These are phyloP conservation scores for Dactylonectria macrodidyma DNA, from an alignment of 2,329 filamentous ascomycete genomes.

Conservation along the genomic window DNA sequence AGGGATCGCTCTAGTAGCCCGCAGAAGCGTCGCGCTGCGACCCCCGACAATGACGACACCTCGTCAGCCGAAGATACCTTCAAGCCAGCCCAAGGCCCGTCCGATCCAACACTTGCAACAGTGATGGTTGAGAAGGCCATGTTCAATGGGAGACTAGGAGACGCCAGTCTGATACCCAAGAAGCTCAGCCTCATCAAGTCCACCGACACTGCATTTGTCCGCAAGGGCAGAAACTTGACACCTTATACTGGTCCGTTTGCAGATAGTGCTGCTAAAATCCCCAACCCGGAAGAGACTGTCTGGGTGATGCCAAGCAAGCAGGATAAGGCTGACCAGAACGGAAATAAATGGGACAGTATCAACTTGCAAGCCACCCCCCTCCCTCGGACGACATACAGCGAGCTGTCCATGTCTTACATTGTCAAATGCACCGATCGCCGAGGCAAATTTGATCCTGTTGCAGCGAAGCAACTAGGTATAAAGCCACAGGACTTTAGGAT, in stretches of 20 bases:
- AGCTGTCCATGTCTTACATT: slow-evolving; percentile 87
- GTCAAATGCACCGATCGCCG: slow-evolving; percentile 82
- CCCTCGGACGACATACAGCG: slow-evolving; percentile 77
- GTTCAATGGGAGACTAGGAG: slow-evolving; percentile 53
- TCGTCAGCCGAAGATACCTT: slow-evolving; percentile 18
- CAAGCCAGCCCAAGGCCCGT: slow-evolving; percentile 40
- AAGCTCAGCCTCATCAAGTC: slow-evolving; percentile 49
- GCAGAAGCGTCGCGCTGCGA: slow-evolving; percentile 51
- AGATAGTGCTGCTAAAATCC: slow-evolving; percentile 35
- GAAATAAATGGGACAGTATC: slow-evolving; percentile 14
- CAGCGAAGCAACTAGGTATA: slow-evolving; percentile 77
- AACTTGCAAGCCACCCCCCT: slow-evolving; percentile 58
- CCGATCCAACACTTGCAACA: slow-evolving; percentile 50
- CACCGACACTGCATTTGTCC: slow-evolving; percentile 67
- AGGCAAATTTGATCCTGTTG: slow-evolving; percentile 82
- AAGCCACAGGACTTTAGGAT: slow-evolving; percentile 68
- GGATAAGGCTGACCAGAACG: slow-evolving; percentile 21
- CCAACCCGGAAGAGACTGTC: slow-evolving; percentile 43
- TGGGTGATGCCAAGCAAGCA: slow-evolving; percentile 48
- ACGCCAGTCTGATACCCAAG: slow-evolving; percentile 43
- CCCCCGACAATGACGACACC: slow-evolving; percentile 31
- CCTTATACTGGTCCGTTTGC: slow-evolving; percentile 76
- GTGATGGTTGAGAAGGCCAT: slow-evolving; percentile 54
- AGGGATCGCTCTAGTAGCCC: slow-evolving; percentile 53
- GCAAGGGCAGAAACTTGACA: slow-evolving; percentile 75